Base-by-base conservation (phyloP, 305 asterid species). In the Withania somnifera region DNA sequence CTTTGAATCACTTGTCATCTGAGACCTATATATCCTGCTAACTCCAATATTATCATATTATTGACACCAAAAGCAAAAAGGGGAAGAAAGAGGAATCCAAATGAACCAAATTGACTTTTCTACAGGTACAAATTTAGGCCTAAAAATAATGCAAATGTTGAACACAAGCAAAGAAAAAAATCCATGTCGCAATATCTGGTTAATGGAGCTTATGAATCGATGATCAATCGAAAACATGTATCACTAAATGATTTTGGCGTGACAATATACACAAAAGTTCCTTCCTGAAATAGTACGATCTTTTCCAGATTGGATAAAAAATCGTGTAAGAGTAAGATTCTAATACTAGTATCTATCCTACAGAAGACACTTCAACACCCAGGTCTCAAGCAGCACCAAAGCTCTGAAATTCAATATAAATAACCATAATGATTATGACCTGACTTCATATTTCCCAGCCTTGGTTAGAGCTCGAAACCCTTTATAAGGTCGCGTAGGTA, bases 381-480 rank as follows among this genome's bases (percentile, higher is more conserved):
- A 3, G 24, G 20, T 20, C 42, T 76, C 63, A 50, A 42, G 58
- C 34, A 11, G 9, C 68, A 61, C 40, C 68, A 30, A 34, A 77
- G 7, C 22, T 77, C 19, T 53, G 53, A 36, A 34, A 7, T 57
- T 28, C 24, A 76, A 28, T 0, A 14, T 22, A 14, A 57, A 57
- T 42, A n/a, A 36, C 53, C 40, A 9, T 10, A 68, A 68, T 36
- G 5, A 63, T 84, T 86, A 95, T 11, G 96, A 92, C 84, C 99
- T 86, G 22, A 95, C 93, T 86, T 93, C 94, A 89, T 86, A 95
- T 77, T 91, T 92, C 57, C 99, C 98, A 11, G 92, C 94, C 82
- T 79, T 86, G 22, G 99, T 94, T 77, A 89, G 89, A 84, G 97
- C 99, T 60, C 98, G 93, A 54, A 95, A 95, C 54, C 99, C 97